Evolutionary conservation across 352 stramenopile species (phyloP), one percentile per base, ranked within the genome.

Genomic region (Plasmopara viticola): DNA sequence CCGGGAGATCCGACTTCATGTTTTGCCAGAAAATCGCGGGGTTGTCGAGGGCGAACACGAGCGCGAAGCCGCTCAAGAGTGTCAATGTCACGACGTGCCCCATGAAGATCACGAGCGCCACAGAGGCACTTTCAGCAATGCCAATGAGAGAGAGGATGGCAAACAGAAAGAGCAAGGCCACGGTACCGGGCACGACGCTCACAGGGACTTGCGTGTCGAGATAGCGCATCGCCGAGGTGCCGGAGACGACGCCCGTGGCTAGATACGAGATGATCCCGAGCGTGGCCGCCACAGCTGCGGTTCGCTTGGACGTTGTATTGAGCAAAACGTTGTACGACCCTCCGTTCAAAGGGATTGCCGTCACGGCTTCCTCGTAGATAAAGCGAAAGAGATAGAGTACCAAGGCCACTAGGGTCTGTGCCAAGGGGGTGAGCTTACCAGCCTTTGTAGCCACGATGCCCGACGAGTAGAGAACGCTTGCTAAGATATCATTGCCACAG

Each of bases 221-320:
- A 59, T 87, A 87, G 12, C 78, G 58, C 54, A 83, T 60, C 0
- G 78, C 78, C 9, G 70, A 84, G 0, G 75, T 84, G 28, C 69
- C 78, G 4, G 74, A 84, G 37, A 88, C 74, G 9, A 88, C 78
- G 0, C 84, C 89, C 0, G 89, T 97, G 6, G 89, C 87, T 35
- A 96, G 70, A 64, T 97, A 97, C 20, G 86, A 90, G 57, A 97
- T 94, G 55, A 97, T 86, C 6, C 86, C 84, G 30, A 97, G 79
- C 0, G 84, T 84, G 5, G 89, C 89, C 9, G 89, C 89, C 13
- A 95, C 75, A 0, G 85, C 86, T n/a, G 89, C 89, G 20, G 88
- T 77, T 53, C 73, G 63, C 70, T 97, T 97, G 44, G 75, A 93
- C 18, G 88, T 96, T 8, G 86, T 94, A 60, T 97, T 97, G 15